Conservation (phyloP, 257 asterid genomes). For the Ilex aquifolium region DNA sequence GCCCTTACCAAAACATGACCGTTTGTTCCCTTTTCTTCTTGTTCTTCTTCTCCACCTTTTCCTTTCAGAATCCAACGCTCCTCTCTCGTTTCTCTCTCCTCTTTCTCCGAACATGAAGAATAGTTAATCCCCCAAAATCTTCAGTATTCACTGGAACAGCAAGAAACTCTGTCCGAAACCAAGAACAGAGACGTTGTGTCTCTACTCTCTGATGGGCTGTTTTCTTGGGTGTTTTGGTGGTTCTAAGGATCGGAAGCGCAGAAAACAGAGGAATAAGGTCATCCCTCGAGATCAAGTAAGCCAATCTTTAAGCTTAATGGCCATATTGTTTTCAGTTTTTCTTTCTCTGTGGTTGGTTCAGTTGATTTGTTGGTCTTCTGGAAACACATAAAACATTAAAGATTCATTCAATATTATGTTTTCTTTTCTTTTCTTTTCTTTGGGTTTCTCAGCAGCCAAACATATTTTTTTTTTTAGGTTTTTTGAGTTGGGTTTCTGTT, state of each 20-base stretch:
- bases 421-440: not conserved
- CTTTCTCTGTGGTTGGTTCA: not conserved
- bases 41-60: constrained; percentile 14
- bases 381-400: too few relatives aligned
- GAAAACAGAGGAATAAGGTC: constrained; percentile 40
- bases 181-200: not conserved
- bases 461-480: not conserved
- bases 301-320: constrained; percentile 5
- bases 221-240: constrained; percentile 87
- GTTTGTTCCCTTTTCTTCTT: constrained; percentile 19
- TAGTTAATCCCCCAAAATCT: constrained; percentile 1
- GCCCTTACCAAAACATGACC: constrained; percentile 35
- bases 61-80: not conserved
- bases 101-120: constrained; percentile 20
- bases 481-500: not conserved
- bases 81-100: constrained; percentile 11
- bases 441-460: not conserved
- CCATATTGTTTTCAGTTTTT: not conserved
- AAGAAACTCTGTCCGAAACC: constrained; percentile 5
- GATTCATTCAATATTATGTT: not conserved
- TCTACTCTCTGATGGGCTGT: constrained; percentile 55
- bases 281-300: constrained; percentile 57
- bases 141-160: constrained; percentile 15
- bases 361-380: not conserved
- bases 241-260: constrained; percentile 48